Base-by-base conservation (phyloP, 768 basidiomycete genomes). In the Mycena leptocephala region DNA sequence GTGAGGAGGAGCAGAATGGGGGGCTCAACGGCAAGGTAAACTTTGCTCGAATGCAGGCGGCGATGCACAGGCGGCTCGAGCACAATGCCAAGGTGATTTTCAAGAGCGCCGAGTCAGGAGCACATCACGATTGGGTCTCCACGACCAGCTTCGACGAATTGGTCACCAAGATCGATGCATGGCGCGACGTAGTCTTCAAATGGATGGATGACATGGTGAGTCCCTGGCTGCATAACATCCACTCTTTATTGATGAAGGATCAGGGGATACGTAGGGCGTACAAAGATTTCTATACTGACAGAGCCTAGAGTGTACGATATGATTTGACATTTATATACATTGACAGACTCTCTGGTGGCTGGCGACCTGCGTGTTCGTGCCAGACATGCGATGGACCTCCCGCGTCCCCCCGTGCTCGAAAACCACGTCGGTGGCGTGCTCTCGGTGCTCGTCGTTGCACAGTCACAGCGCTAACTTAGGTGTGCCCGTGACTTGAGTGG, bases 21-120 rank as follows among this genome's bases (percentile, higher is more conserved):
- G 64, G 39, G 22, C 8, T 22, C 8, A 65, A 66, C 22, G 72
- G 72, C 6, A 20, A 4, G 13, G 33, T 51, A 1, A 28, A 26
- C 6, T 73, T 64, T 30, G 72, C 63, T 22, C 53, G 72, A 11
- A 65, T 64, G 72, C 72, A 73, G 26, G 63, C 72, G 37, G 62
- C 62, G 3, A 72, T 72, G 71, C 43, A 62, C 33, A 14, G 28
- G 33, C 71, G 63, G 33, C 37, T 65, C 28, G 39, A 64, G 46
- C 33, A 72, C 39, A 63, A 72, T 18, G 63, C 71, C 14, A 20
- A 28, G 46, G 61, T 63, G 4, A 56, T 58, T 10, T 72, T 72
- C 62, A 51, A 65, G 39, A 41, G 26, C n/a, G 32, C 63, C 11
- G 53, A 72, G 5, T 72, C 63, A 5, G 71, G 71, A 4, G 62